Percentiles rank a stretch among this genome's conserved stretches.
Evolutionary conservation across 768 basidiomycete genomes (phyloP).

Genomic region (Russula foetens): DNA sequence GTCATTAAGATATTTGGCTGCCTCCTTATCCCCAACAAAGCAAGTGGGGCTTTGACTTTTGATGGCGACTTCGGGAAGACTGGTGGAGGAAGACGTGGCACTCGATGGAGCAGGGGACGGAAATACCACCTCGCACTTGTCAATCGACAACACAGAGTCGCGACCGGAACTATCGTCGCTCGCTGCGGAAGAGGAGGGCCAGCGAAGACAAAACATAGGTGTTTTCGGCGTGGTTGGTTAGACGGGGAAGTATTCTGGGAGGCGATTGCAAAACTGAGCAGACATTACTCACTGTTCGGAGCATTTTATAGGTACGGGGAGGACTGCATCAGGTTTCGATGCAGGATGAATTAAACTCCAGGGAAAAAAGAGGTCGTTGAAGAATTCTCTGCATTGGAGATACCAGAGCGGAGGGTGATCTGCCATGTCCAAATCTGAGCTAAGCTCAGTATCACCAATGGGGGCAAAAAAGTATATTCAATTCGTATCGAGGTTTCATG

Average conservation of each 20-base stretch:
- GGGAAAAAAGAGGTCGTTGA: not conserved
- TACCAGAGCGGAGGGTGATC: slow-evolving; percentile 1
- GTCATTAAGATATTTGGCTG: not conserved
- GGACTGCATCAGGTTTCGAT: not conserved
- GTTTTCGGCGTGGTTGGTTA: not conserved
- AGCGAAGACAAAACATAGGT: slow-evolving; percentile 8
- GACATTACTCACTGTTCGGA: not conserved
- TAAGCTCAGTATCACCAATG: slow-evolving; percentile 13
- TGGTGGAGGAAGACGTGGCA: slow-evolving; percentile 7
- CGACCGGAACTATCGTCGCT: not conserved
- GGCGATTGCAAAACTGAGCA: not conserved
- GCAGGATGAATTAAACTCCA: slow-evolving; percentile 1
- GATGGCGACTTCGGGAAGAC: slow-evolving; percentile 8
- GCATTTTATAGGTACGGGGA: slow-evolving; percentile 15
- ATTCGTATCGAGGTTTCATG: not conserved
- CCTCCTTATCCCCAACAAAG: not conserved
- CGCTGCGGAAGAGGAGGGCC: slow-evolving; percentile 8
- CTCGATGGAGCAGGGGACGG: slow-evolving; percentile 6
- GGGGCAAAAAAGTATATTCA: slow-evolving; percentile 3
- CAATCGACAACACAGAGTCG: not conserved
- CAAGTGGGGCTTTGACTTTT: slow-evolving; percentile 2
- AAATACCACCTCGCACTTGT: not conserved
- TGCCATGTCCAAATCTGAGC: slow-evolving; percentile 10
- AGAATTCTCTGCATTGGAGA: not conserved
- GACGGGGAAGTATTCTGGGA: slow-evolving; percentile 1